A percentile compares a stretch with the other conserved stretches of the same genome.
These are phyloP conservation scores for Coniochaeta hoffmannii DNA, from an alignment of 2,329 filamentous ascomycete genomes.

Conservation along the genomic window DNA sequence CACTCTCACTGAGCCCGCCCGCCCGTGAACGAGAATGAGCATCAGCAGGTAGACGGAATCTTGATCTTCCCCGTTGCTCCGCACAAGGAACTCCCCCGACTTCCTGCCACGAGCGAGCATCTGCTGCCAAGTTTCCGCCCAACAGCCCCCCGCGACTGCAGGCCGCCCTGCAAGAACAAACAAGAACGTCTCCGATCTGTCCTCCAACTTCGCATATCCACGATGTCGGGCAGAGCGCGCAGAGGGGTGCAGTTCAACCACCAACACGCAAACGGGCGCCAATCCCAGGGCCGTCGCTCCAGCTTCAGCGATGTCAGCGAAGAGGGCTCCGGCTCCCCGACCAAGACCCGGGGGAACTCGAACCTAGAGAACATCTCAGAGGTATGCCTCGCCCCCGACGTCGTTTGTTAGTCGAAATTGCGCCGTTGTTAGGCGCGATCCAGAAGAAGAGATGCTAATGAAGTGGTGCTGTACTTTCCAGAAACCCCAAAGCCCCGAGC, in stretches of 20 bases:
- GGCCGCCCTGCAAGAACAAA: too few relatives aligned
- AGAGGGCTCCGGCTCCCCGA: conserved; percentile 40
- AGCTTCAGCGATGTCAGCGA: conserved; percentile 69
- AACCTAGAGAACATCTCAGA: conserved; percentile 31
- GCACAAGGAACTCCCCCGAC: neutral
- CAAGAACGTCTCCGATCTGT: too few relatives aligned
- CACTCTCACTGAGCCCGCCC: neutral
- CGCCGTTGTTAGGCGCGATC: too few relatives aligned
- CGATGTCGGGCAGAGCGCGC: conserved; percentile 27
- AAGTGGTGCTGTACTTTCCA: conserved; percentile 12
- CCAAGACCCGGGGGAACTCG: conserved; percentile 12
- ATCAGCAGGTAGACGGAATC: neutral
- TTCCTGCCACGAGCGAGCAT: neutral
- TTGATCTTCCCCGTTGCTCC: neutral
- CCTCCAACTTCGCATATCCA: conserved; percentile 5
- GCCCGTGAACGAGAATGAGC: neutral
- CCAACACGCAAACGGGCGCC: conserved; percentile 31
- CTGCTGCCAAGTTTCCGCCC: conserved; percentile 1
- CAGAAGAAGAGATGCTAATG: too few relatives aligned
- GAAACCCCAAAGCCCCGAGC: conserved; percentile 33
- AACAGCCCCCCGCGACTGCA: neutral
- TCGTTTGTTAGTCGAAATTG: too few relatives aligned
- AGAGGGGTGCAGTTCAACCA: conserved; percentile 50
- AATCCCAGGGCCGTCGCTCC: conserved; percentile 49
- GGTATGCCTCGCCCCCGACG: conserved; percentile 15